Conservation (phyloP, 371 early-diverging fungal genomes). For the Lichtheimia hyalospora region DNA sequence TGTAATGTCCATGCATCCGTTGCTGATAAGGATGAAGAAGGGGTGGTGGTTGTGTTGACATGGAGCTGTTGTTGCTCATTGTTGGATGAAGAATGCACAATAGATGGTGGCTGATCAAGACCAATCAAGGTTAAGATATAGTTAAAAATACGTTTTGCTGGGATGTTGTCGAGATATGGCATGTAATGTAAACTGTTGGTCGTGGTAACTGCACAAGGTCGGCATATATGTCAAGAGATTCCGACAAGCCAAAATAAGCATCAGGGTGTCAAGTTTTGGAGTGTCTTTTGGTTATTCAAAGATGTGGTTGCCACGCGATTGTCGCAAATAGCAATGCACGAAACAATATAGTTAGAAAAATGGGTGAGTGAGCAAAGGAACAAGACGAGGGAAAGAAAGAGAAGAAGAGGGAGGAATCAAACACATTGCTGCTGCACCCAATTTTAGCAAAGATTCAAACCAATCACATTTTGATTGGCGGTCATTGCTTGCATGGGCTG, state of each 20-base stretch:
- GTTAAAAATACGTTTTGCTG: conserved; percentile 9
- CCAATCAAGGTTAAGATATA: conserved; percentile 13
- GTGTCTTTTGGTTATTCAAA: too few species aligned
- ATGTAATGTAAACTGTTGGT: conserved; percentile 11
- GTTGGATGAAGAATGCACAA: conserved; percentile 8
- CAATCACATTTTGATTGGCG: too few species aligned
- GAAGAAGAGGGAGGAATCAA: not conserved
- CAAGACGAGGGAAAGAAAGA: not conserved
- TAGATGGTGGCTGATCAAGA: conserved; percentile 14
- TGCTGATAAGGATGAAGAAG: conserved; percentile 10
- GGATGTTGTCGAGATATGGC: conserved; percentile 6
- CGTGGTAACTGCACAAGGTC: not conserved
- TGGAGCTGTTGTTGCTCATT: not conserved
- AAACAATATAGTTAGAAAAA: too few species aligned
- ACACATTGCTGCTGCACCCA: too few species aligned
- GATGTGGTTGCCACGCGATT: too few species aligned
- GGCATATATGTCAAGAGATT: conserved; percentile 5
- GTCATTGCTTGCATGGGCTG: too few species aligned
- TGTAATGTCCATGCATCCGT: conserved; percentile 15
- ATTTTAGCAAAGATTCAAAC: too few species aligned
- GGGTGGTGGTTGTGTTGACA: too few species aligned
- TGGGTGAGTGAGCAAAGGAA: too few species aligned
- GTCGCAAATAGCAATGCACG: too few species aligned
- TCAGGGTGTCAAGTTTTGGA: not conserved
- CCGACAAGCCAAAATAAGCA: conserved; percentile 10